These are phyloP conservation scores for Cystobasidiaceae sp. DNA, from an alignment of 1,284 basidiomycete species.

Conservation along the genomic window DNA sequence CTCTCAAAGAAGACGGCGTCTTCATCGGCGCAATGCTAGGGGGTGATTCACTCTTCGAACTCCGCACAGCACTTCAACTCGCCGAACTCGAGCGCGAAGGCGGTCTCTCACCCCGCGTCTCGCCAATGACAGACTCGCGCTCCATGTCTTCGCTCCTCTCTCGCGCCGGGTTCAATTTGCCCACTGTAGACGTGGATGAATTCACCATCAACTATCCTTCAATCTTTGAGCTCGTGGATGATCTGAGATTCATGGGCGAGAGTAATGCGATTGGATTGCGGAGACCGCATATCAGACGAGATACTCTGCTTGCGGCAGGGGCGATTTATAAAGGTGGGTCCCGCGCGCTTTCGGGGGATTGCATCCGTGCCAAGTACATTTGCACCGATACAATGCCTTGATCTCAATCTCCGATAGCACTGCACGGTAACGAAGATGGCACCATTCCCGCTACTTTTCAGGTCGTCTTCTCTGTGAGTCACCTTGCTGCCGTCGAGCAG, in stretches of 20 bases:
- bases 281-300: slow-evolving; percentile 66
- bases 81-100: slow-evolving; percentile 93
- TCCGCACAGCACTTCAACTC: slow-evolving; percentile 82
- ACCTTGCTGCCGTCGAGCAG: background rate
- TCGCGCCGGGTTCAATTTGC: slow-evolving; percentile 85
- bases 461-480: slow-evolving; percentile 80
- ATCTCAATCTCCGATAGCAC: too few relatives aligned
- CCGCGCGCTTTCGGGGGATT: too few relatives aligned
- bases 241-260: slow-evolving; percentile 94
- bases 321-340: slow-evolving; percentile 86
- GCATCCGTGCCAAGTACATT: too few relatives aligned
- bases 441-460: slow-evolving; percentile 91
- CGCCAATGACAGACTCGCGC: slow-evolving; percentile 74
- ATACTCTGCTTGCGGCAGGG: slow-evolving; percentile 83
- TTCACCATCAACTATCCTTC: slow-evolving; percentile 84
- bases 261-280: slow-evolving; percentile 71
- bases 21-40: slow-evolving; percentile 93
- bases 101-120: slow-evolving; percentile 88
- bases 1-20: slow-evolving; percentile 83
- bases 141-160: slow-evolving; percentile 75
- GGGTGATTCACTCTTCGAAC: slow-evolving; percentile 93
- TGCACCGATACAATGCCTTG: too few relatives aligned
- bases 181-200: slow-evolving; percentile 95
- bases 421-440: slow-evolving; percentile 79
- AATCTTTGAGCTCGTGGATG: slow-evolving; percentile 93